Conservation (phyloP, 108 stramenopile species). For the Fragilaria crotonensis region DNA sequence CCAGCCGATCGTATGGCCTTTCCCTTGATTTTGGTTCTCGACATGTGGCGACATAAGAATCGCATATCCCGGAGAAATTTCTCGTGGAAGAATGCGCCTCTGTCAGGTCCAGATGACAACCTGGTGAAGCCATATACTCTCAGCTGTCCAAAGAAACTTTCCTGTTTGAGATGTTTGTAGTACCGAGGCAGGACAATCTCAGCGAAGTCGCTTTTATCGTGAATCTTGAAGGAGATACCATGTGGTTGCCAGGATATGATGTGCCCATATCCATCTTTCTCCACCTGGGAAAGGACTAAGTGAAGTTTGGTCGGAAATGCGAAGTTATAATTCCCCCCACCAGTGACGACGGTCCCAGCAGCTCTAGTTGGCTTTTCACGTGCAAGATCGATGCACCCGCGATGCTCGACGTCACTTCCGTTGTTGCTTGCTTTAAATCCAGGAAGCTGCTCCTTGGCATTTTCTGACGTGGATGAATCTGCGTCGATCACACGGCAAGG, state of each 20-base stretch:
- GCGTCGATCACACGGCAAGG: too few species aligned
- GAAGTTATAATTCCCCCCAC: slow-evolving; percentile 37
- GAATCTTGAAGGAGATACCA: slow-evolving; percentile 68
- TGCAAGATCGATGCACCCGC: slow-evolving; percentile 39
- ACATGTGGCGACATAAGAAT: slow-evolving; percentile 56
- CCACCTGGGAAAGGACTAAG: slow-evolving; percentile 55
- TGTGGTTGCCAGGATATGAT: slow-evolving; percentile 77
- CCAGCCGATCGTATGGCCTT: slow-evolving; percentile 73
- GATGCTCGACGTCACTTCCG: slow-evolving; percentile 29
- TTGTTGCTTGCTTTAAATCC: slow-evolving; percentile 38
- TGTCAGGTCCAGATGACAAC: slow-evolving; percentile 57
- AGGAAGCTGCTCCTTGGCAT: slow-evolving; percentile 39
- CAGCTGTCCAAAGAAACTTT: slow-evolving; percentile 80
- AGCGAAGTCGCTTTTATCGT: slow-evolving; percentile 61
- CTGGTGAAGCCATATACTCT: slow-evolving; percentile 79
- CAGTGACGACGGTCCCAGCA: slow-evolving; percentile 24
- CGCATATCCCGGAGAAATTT: slow-evolving; percentile 66
- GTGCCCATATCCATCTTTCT: slow-evolving; percentile 47
- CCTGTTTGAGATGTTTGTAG: slow-evolving; percentile 81
- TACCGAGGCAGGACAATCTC: slow-evolving; percentile 70
- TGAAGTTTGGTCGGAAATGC: slow-evolving; percentile 74
- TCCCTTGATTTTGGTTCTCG: slow-evolving; percentile 75
- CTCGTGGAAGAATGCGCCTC: slow-evolving; percentile 76
- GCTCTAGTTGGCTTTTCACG: slow-evolving; percentile 10
- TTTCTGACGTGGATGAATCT: too few species aligned